phyloP scores from a whole-genome alignment of 169 alveolate species.

The Blepharisma undulans region DNA sequence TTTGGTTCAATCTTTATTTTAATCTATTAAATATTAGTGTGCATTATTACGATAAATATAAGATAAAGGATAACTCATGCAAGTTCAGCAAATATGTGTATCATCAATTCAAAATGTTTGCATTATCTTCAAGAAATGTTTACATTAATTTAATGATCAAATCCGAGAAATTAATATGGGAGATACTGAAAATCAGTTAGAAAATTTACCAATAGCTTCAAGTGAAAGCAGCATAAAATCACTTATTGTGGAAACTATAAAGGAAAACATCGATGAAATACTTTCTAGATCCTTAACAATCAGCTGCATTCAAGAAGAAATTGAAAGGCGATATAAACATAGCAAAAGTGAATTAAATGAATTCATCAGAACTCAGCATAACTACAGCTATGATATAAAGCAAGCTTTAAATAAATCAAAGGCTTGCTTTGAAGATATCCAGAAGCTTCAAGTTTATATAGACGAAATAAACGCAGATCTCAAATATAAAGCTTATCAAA shows the following conservation, averaged over 20 bases:
- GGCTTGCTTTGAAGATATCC: neutral
- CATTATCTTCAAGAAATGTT: neutral
- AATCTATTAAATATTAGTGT: no score
- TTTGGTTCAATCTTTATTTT: neutral
- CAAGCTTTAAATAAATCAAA: neutral
- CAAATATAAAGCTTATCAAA: constrained; percentile 8
- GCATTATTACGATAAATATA: no score
- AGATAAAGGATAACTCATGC: no score
- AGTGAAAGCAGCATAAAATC: neutral
- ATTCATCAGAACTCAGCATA: neutral
- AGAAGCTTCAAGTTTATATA: neutral
- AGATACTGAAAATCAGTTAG: neutral
- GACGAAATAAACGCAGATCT: neutral
- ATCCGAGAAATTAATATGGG: neutral
- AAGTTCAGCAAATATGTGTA: neutral
- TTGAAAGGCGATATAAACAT: neutral
- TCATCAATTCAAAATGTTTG: neutral
- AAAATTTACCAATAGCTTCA: neutral
- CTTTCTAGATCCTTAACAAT: neutral
- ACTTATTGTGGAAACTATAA: neutral
- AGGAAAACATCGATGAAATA: neutral
- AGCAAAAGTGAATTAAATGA: neutral
- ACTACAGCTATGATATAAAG: neutral
- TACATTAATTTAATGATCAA: neutral
- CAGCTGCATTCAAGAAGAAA: constrained; percentile 25